Base-by-base conservation (phyloP, 108 stramenopile genomes). In the Nitzschia sp. region DNA sequence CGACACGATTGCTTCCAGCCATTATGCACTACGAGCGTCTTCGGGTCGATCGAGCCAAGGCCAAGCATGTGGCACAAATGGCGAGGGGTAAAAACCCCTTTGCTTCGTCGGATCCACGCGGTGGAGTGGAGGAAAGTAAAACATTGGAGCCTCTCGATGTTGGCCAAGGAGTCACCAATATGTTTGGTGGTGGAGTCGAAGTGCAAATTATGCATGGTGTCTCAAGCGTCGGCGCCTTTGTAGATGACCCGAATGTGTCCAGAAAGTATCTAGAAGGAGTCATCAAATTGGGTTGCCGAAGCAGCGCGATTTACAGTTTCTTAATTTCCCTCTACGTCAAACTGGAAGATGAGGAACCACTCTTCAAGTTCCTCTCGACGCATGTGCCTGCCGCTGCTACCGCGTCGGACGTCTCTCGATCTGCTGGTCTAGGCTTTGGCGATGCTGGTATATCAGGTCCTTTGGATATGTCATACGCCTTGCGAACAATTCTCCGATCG, bases 341-440 rank as follows among this genome's bases (percentile, higher is more conserved):
- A 30, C 60, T 91, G 76, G 85, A 87, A 11, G 90, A 94, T 69
- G 93, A 94, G 73, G 85, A 86, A 23, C 93, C 93, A 9, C 74
- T 94, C 35, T 78, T 79, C 61, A 77, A 82, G 22, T 94, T 91
- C 62, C 80, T 94, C n/a, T 83, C 93, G 16, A 62, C 60, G 13
- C 85, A 90, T 67, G 78, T 93, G 9, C 85, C 88, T n/a, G 57
- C 72, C 5, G 75, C 84, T 5, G 41, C 78, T 26, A 53, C 72
- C 5, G 79, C 72, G 27, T 47, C 76, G 62, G 75, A 81, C 17
- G 72, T 70, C 3, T 69, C 65, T 17, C 25, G 66, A 44, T 35
- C 66, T 16, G 60, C 66, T 68, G 68, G 77, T 34, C 26, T 66
- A 47, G 66, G 63, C n/a, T 73, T 72, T 57, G 56, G 68, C 2